These are phyloP conservation scores for Hemerocallis citrina DNA, from an alignment of 106 monocot genomes.

Conservation along the genomic window DNA sequence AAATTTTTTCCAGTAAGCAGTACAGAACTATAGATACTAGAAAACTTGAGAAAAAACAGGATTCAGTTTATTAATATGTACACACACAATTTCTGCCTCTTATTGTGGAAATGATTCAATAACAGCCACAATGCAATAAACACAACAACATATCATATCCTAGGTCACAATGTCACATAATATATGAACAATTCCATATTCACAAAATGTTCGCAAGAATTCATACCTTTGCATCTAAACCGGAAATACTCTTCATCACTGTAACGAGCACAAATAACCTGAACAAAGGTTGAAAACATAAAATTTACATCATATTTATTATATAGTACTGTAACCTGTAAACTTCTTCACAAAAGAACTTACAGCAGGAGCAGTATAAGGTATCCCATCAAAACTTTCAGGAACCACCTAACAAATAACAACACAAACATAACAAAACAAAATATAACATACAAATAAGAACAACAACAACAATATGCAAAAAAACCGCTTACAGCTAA, in stretches of 20 bases:
- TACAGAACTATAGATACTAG: no score
- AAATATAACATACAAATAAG: slow-evolving; percentile 1
- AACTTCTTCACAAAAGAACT: slow-evolving; percentile 15
- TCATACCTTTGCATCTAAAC: slow-evolving; percentile 80
- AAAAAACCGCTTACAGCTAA: slow-evolving; percentile 76
- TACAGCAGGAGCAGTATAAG: slow-evolving; percentile 59
- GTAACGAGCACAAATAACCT: slow-evolving; percentile 87
- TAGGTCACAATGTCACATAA: no score
- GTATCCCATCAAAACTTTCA: slow-evolving; percentile 63
- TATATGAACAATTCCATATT: neutral
- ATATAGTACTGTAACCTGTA: neutral
- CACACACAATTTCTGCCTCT: no score
- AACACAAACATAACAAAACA: neutral
- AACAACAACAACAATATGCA: neutral
- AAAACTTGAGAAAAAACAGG: no score
- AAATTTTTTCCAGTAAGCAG: no score
- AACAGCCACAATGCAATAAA: neutral
- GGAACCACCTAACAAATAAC: slow-evolving; percentile 65
- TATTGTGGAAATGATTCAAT: no score
- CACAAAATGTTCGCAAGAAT: neutral
- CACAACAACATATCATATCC: neutral
- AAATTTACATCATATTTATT: neutral
- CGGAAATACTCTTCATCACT: slow-evolving; percentile 88
- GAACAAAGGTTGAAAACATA: neutral
- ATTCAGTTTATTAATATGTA: no score